Conservation (phyloP, 2,329 filamentous ascomycete species). For the Chaetomiaceae sp. region DNA sequence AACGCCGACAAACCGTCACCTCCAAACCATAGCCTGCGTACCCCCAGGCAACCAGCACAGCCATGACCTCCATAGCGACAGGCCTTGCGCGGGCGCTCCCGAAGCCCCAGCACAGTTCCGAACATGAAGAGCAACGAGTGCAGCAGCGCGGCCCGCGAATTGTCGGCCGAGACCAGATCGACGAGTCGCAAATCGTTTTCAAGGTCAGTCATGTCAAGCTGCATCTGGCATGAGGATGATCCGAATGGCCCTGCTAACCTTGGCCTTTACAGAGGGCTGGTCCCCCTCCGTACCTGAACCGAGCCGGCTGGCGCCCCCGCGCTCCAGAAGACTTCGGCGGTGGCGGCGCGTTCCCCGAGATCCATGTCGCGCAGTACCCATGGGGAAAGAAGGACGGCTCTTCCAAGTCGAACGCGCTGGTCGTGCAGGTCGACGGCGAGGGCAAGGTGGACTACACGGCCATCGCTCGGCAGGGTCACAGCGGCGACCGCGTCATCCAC, state of each 20-base stretch:
- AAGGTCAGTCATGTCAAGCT: no score
- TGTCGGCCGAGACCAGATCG: constrained; percentile 69
- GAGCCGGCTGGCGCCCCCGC: constrained; percentile 85
- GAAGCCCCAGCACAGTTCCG: constrained; percentile 84
- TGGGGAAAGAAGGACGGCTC: constrained; percentile 80
- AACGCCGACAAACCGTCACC: no score
- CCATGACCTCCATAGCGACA: constrained; percentile 61
- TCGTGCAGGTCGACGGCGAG: constrained; percentile 84
- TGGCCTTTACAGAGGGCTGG: constrained; percentile 58
- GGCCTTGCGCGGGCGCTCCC: constrained; percentile 76
- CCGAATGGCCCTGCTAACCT: constrained; percentile 8
- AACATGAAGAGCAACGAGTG: constrained; percentile 72
- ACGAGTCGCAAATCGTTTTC: constrained; percentile 79
- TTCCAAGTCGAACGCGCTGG: constrained; percentile 74
- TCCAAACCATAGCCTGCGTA: not conserved
- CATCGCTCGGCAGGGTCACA: constrained; percentile 84
- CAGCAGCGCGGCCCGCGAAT: constrained; percentile 77
- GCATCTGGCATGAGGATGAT: no score
- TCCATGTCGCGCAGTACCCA: constrained; percentile 90
- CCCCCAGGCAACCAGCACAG: constrained; percentile 16
- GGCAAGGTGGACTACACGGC: constrained; percentile 96
- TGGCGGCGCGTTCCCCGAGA: constrained; percentile 92
- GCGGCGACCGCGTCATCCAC: constrained; percentile 78
- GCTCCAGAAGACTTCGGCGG: constrained; percentile 88
- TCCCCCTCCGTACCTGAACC: constrained; percentile 81